These are phyloP conservation scores for Orbilia blumenaviensis DNA, from an alignment of 2,329 filamentous ascomycete species.

Conservation along the genomic window DNA sequence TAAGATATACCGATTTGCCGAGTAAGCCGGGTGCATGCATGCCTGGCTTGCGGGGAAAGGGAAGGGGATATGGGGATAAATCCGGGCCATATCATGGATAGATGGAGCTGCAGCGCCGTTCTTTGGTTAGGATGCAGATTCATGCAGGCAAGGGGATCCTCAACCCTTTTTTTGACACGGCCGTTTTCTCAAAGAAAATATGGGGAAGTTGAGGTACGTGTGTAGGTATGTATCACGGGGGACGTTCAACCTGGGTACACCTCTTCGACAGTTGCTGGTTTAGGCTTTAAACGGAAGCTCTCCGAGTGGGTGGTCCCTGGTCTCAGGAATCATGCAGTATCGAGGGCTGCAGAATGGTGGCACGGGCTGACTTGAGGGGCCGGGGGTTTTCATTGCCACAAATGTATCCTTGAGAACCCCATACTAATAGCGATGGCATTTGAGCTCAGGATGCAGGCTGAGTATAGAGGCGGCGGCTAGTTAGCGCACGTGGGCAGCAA, in stretches of 20 bases:
- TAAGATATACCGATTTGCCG: slow-evolving; percentile 11
- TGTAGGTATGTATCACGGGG: background rate
- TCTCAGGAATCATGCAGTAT: background rate
- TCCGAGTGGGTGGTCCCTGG: background rate
- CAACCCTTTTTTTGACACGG: slow-evolving; percentile 2
- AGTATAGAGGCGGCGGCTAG: background rate
- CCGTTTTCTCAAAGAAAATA: slow-evolving; percentile 3
- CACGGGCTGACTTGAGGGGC: background rate
- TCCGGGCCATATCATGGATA: slow-evolving; percentile 15
- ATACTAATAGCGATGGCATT: background rate
- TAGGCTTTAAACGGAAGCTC: slow-evolving; percentile 18
- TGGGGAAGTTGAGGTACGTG: background rate
- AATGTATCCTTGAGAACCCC: background rate
- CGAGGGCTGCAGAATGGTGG: background rate
- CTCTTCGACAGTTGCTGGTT: background rate
- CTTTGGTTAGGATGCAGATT: slow-evolving; percentile 7
- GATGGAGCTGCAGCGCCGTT: background rate
- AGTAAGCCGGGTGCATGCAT: background rate
- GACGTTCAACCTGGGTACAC: background rate
- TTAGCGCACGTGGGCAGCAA: background rate
- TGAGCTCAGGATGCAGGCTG: background rate
- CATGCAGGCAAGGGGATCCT: slow-evolving; percentile 33
- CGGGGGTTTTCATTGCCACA: background rate
- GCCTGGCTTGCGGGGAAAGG: slow-evolving; percentile 11
- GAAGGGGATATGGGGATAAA: slow-evolving; percentile 10